These are phyloP conservation scores for Candida berthetii DNA, from an alignment of 805 yeast genomes.

Conservation along the genomic window DNA sequence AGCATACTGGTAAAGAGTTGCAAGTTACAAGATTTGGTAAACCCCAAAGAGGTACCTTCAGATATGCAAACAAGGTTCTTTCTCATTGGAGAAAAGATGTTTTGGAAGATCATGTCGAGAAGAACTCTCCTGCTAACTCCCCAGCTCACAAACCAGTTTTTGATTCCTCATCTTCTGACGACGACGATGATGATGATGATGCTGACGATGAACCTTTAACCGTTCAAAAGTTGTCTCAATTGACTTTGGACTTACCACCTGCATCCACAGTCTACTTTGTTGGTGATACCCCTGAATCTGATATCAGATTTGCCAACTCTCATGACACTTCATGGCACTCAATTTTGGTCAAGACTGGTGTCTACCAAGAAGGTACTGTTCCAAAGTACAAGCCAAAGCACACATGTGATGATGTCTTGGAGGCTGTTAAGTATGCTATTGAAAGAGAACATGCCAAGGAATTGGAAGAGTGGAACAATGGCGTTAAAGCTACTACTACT, in stretches of 20 bases:
- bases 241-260: conserved; percentile 60
- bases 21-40: conserved; percentile 83
- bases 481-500: neutral
- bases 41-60: conserved; percentile 84
- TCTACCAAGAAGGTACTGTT: conserved; percentile 70
- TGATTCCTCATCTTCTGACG: conserved; percentile 14
- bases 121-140: conserved; percentile 9
- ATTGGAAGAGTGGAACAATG: conserved; percentile 63
- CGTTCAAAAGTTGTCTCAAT: conserved; percentile 36
- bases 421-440: conserved; percentile 78
- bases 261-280: conserved; percentile 85
- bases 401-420: conserved; percentile 66
- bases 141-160: conserved; percentile 7
- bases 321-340: conserved; percentile 84
- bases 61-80: conserved; percentile 74
- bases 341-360: conserved; percentile 82
- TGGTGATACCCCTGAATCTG: conserved; percentile 89
- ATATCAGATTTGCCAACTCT: conserved; percentile 80
- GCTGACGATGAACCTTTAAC: conserved; percentile 40
- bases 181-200: conserved; percentile 19
- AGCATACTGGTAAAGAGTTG: conserved; percentile 77
- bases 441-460: conserved; percentile 75
- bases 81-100: conserved; percentile 75
- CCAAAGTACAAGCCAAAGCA: conserved; percentile 80
- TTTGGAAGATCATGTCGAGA: conserved; percentile 65